phyloP scores from a whole-genome alignment of 257 asterid species.

The Gynochthodes officinalis region DNA sequence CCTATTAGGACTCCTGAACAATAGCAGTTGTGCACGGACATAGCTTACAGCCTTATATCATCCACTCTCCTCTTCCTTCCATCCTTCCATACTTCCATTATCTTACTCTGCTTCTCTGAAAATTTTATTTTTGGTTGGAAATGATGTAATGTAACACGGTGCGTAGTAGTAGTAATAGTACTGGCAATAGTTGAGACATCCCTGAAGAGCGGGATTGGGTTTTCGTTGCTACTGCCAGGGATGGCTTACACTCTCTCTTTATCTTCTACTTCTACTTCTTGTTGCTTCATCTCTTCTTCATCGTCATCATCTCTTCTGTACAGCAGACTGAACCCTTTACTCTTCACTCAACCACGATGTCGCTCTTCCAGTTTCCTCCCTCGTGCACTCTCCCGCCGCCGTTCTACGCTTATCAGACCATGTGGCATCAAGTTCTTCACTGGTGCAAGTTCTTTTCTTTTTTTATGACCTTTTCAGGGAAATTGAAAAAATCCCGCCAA shows the following conservation, averaged over 20 bases:
- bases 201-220: no score
- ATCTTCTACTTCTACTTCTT: slow-evolving; percentile 44
- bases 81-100: no score
- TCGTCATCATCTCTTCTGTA: slow-evolving; percentile 21
- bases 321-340: slow-evolving; percentile 53
- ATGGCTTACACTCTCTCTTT: slow-evolving; percentile 12
- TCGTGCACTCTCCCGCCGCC: slow-evolving; percentile 27
- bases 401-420: slow-evolving; percentile 24
- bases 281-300: slow-evolving; percentile 30
- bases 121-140: no score
- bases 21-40: no score
- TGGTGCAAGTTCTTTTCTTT: slow-evolving; percentile 6
- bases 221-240: neutral
- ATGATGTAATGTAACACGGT: no score
- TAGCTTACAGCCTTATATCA: no score
- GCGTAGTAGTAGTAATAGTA: no score
- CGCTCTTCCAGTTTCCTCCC: slow-evolving; percentile 9
- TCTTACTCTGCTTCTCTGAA: no score
- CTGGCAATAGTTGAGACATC: no score
- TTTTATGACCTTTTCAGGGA: neutral
- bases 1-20: no score
- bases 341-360: slow-evolving; percentile 39
- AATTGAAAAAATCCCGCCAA: neutral
- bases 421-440: slow-evolving; percentile 16
- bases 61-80: no score